Conservation (phyloP, 176 grass and related monocot genomes). For the Thalia dealbata region DNA sequence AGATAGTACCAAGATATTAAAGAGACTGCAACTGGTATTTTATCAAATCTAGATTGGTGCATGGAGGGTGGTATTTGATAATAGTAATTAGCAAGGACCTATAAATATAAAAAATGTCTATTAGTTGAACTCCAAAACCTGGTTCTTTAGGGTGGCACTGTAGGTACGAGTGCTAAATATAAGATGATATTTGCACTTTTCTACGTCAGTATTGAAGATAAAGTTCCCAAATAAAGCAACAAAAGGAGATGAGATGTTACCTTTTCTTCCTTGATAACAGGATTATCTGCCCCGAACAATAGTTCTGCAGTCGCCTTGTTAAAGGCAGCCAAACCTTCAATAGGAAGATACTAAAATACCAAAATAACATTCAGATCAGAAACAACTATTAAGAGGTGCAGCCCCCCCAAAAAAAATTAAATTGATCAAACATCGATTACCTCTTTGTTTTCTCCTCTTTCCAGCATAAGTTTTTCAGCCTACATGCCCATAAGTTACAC, state of each 20-base stretch:
- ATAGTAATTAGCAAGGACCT: too few species aligned
- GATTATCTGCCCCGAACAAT: conserved; percentile 74
- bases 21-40: neutral
- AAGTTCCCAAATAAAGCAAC: conserved; percentile 3
- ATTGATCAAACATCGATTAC: conserved; percentile 28
- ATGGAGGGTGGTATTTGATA: too few species aligned
- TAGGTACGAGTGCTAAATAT: too few species aligned
- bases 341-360: conserved; percentile 81
- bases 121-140: too few species aligned
- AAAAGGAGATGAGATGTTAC: conserved; percentile 25
- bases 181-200: neutral
- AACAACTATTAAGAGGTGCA: neutral
- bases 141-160: too few species aligned
- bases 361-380: conserved; percentile 14
- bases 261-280: conserved; percentile 51
- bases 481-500: conserved; percentile 21
- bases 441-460: conserved; percentile 96
- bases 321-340: conserved; percentile 90
- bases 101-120: too few species aligned
- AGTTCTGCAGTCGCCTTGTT: conserved; percentile 89
- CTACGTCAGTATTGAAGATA: neutral
- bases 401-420: neutral
- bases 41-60: neutral
- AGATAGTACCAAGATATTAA: neutral
- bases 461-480: conserved; percentile 89